These are phyloP conservation scores for Polyplosphaeria fusca DNA, from an alignment of 495 filamentous ascomycete genomes.

Conservation along the genomic window DNA sequence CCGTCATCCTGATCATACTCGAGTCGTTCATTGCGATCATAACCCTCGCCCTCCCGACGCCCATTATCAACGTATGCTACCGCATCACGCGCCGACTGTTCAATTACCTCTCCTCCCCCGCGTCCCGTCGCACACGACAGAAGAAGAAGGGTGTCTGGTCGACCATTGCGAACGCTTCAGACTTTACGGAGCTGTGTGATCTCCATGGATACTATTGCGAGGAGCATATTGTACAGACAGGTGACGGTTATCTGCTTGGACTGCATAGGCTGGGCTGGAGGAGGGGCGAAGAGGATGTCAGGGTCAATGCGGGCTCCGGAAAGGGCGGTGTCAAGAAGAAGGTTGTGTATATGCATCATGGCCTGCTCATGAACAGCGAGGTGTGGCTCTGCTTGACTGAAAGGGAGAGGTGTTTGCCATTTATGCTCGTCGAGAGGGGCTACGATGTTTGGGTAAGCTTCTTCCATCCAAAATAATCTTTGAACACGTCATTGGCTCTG, in stretches of 20 bases:
- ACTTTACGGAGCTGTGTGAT: constrained; percentile 88
- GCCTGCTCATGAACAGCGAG: constrained; percentile 96
- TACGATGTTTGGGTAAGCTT: constrained; percentile 89
- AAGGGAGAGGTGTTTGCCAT: constrained; percentile 77
- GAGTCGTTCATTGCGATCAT: constrained; percentile 82
- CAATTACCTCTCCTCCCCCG: constrained; percentile 71
- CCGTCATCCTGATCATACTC: constrained; percentile 73
- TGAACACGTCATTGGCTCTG: too few species aligned
- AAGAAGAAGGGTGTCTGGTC: constrained; percentile 52
- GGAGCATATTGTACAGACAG: constrained; percentile 92
- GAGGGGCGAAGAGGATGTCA: constrained; percentile 70
- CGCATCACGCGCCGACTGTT: constrained; percentile 75
- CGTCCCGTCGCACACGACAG: constrained; percentile 59
- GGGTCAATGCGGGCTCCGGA: constrained; percentile 63
- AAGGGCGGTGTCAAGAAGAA: constrained; percentile 69
- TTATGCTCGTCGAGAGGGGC: constrained; percentile 82
- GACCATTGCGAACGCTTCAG: constrained; percentile 64
- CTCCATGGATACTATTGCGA: constrained; percentile 88
- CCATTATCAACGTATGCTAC: constrained; percentile 80
- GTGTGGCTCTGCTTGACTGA: constrained; percentile 96
- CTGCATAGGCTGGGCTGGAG: constrained; percentile 81
- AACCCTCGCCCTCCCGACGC: constrained; percentile 72
- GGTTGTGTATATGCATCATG: constrained; percentile 93
- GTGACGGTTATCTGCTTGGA: constrained; percentile 89
- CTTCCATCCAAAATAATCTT: background rate